Evolutionary conservation across 352 stramenopile species (phyloP).

Genomic region (Pythium volutum): DNA sequence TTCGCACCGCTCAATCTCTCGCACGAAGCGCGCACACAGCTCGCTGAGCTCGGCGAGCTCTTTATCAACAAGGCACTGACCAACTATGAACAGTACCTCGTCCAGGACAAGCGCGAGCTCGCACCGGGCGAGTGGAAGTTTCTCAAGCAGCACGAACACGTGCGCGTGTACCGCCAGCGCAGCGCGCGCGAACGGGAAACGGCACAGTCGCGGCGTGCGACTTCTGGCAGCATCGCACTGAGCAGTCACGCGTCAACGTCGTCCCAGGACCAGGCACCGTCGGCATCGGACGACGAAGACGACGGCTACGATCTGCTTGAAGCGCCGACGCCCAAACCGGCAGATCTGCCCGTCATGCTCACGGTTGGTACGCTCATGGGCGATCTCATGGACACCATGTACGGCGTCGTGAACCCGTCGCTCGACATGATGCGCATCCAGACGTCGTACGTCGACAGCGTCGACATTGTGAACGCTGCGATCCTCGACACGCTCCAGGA

Average conservation of each 20-base stretch:
- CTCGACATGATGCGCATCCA: conserved; percentile 50
- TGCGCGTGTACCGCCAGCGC: conserved; percentile 25
- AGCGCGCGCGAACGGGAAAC: conserved; percentile 1
- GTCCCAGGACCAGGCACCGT: not conserved
- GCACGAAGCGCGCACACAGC: conserved; percentile 33
- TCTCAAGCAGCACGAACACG: conserved; percentile 35
- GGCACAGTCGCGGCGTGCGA: not conserved
- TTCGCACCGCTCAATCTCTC: conserved; percentile 47
- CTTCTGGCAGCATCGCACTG: not conserved
- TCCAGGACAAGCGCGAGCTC: conserved; percentile 31
- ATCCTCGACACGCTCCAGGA: conserved; percentile 39
- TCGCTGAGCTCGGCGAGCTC: conserved; percentile 31
- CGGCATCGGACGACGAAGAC: conserved; percentile 9
- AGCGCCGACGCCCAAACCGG: conserved; percentile 7
- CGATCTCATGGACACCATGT: conserved; percentile 48
- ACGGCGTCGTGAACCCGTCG: conserved; percentile 43
- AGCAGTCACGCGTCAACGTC: conserved; percentile 1
- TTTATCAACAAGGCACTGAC: conserved; percentile 44
- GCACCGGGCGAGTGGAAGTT: conserved; percentile 48
- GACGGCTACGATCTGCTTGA: conserved; percentile 6
- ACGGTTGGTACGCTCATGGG: conserved; percentile 39
- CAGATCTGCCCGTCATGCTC: conserved; percentile 32
- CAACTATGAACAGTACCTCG: conserved; percentile 45
- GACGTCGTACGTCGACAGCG: conserved; percentile 44
- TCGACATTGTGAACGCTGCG: conserved; percentile 45